These are phyloP conservation scores for Cercospora sojina DNA, from an alignment of 2,329 filamentous ascomycete genomes.

Conservation along the genomic window DNA sequence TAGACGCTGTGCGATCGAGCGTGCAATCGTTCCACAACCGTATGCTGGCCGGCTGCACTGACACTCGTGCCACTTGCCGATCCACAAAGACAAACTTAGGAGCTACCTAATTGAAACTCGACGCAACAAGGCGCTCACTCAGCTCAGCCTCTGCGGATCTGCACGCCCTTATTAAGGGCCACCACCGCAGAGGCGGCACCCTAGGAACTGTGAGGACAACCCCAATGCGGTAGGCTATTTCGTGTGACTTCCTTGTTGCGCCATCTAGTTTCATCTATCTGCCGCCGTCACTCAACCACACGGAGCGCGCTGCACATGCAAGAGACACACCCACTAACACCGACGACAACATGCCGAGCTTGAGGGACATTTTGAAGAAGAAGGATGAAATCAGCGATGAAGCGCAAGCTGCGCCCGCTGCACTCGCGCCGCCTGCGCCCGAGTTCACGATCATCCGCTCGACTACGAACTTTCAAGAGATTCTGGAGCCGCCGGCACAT, in stretches of 20 bases:
- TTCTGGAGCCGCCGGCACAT: constrained; percentile 67
- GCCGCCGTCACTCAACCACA: not conserved
- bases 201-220: not conserved
- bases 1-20: not conserved
- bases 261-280: not conserved
- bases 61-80: not conserved
- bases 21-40: too few species aligned
- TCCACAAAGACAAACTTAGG: not conserved
- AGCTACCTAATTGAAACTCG: not conserved
- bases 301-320: not conserved
- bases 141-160: constrained; percentile 11
- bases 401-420: not conserved
- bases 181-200: not conserved
- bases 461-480: constrained; percentile 76
- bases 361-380: constrained; percentile 63
- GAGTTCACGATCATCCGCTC: constrained; percentile 82
- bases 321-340: not conserved
- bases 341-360: constrained; percentile 50
- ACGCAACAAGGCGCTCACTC: not conserved
- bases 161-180: not conserved
- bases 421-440: constrained; percentile 41
- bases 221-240: constrained; percentile 9
- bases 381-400: constrained; percentile 55
- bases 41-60: not conserved
- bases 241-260: not conserved